These are phyloP conservation scores for Fusarium sp. DNA, from an alignment of 2,329 filamentous ascomycete species.

Conservation along the genomic window DNA sequence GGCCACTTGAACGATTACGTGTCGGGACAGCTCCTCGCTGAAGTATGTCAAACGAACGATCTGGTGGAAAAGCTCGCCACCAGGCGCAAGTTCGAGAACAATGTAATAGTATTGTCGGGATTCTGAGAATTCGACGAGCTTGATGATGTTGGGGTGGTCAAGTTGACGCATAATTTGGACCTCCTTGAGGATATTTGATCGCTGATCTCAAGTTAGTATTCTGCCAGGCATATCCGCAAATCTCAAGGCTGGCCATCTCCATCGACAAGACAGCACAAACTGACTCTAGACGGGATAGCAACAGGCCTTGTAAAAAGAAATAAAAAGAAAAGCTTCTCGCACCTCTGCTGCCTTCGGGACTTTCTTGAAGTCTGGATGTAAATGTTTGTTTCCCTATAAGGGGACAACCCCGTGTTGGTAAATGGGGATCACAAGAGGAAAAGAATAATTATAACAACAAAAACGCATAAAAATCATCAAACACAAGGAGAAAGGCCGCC, in stretches of 20 bases:
- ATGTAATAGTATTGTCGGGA: constrained; percentile 98
- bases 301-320: constrained; percentile 20
- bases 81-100: constrained; percentile 91
- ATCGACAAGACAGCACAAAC: constrained; percentile 29
- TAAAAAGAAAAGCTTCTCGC: constrained; percentile 64
- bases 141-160: constrained; percentile 95
- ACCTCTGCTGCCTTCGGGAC: constrained; percentile 97
- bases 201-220: constrained; percentile 64
- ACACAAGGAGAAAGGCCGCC: constrained; percentile 40
- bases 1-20: constrained; percentile 96
- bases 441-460: constrained; percentile 3
- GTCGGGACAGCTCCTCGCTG: constrained; percentile 92
- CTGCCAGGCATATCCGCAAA: constrained; percentile 24
- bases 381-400: constrained; percentile 84
- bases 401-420: constrained; percentile 65
- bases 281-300: constrained; percentile 43
- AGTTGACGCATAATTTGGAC: constrained; percentile 98
- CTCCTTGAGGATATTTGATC: constrained; percentile 97
- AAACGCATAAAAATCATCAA: constrained; percentile 21
- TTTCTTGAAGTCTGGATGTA: constrained; percentile 97
- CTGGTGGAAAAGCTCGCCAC: constrained; percentile 97
- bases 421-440: constrained; percentile 48
- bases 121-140: constrained; percentile 92
- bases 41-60: constrained; percentile 99
- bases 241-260: constrained; percentile 36